Percentiles rank a stretch among this genome's conserved stretches.
Conservation (phyloP, 2,329 filamentous ascomycete species). For the Fusarium floridanum region DNA sequence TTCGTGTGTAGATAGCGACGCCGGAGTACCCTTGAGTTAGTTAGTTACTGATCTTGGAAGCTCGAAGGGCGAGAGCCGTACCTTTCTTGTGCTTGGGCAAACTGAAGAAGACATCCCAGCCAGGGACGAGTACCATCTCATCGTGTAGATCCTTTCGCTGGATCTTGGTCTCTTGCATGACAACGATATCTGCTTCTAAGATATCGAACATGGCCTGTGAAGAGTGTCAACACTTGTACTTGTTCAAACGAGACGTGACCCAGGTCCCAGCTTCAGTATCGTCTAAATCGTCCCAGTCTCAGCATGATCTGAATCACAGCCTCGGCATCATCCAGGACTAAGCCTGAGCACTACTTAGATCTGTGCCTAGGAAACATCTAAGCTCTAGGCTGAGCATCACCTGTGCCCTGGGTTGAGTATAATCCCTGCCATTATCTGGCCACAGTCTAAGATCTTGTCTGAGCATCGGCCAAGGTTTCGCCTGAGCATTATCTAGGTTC, state of each 20-base stretch:
- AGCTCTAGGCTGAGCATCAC: not conserved
- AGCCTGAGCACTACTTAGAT: not conserved
- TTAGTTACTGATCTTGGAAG: not conserved
- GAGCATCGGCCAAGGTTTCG: not conserved
- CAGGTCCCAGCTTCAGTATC: not conserved
- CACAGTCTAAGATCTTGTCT: not conserved
- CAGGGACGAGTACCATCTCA: conserved; percentile 94
- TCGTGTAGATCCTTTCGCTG: conserved; percentile 91
- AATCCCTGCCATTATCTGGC: not conserved
- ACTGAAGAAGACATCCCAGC: conserved; percentile 98
- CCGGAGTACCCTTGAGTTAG: conserved; percentile 83
- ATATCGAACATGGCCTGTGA: conserved; percentile 90
- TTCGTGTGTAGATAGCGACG: conserved; percentile 95
- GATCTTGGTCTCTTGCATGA: conserved; percentile 97
- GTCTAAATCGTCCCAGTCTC: not conserved
- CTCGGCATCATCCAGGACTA: not conserved
- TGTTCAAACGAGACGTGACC: not conserved
- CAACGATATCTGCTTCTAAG: conserved; percentile 90
- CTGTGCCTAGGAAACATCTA: not conserved
- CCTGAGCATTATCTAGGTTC: not conserved
- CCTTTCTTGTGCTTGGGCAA: conserved; percentile 95
- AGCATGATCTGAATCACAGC: not conserved
- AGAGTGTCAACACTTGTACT: not conserved
- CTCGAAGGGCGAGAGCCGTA: conserved; percentile 47
- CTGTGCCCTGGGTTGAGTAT: not conserved